phyloP scores from a whole-genome alignment of 257 asterid genomes.

The Solanum bukasovii region DNA sequence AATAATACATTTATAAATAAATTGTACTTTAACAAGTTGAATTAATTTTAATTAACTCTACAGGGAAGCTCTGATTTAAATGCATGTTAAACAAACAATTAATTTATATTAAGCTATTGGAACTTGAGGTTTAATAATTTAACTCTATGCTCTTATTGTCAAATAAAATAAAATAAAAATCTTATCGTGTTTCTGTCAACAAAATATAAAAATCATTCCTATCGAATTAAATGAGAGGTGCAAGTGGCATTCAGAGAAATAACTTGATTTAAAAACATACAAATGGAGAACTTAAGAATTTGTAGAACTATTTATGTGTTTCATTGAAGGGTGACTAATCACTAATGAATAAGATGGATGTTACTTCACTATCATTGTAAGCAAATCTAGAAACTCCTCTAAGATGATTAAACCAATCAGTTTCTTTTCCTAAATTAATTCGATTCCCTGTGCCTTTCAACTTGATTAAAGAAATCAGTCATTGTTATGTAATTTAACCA shows the following conservation, averaged over 20 bases:
- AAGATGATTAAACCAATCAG: not conserved
- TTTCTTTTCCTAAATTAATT: not conserved
- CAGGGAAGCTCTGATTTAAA: not conserved
- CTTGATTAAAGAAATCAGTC: not conserved
- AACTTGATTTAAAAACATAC: not conserved
- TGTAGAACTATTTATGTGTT: not conserved
- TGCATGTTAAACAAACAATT: not conserved
- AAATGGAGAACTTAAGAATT: conserved; percentile 3
- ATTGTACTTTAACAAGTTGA: not conserved
- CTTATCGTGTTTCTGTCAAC: not conserved
- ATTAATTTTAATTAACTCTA: not conserved
- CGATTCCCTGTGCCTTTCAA: not conserved
- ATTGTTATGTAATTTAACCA: not conserved
- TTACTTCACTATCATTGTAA: not conserved
- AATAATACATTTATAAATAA: not conserved
- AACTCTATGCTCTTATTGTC: not conserved
- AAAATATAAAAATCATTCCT: not conserved
- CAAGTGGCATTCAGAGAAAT: conserved; percentile 2
- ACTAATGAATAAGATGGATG: not conserved
- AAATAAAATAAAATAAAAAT: not conserved
- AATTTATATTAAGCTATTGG: not conserved
- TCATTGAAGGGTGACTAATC: not conserved
- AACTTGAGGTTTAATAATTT: not conserved
- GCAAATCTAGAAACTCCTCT: not conserved
- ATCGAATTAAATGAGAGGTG: conserved; percentile 11